These are phyloP conservation scores for Penicillium sp. DNA, from an alignment of 2,329 filamentous ascomycete genomes.

Conservation along the genomic window DNA sequence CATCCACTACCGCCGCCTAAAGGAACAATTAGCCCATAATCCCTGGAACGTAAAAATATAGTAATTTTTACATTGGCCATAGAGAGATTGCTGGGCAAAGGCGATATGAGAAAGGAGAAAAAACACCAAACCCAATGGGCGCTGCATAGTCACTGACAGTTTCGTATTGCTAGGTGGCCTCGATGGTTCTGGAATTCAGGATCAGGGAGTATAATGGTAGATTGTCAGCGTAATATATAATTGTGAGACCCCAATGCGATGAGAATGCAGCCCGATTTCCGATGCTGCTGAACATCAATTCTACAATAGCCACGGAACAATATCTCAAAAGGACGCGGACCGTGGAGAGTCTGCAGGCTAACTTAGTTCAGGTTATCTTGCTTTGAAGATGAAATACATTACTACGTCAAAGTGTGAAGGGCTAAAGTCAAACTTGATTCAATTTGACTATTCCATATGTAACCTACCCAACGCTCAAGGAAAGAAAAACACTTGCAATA, in stretches of 20 bases:
- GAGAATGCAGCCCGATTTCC: background rate
- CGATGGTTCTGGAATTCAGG: background rate
- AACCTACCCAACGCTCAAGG: background rate
- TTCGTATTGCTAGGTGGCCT: background rate
- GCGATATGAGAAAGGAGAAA: conserved; percentile 1
- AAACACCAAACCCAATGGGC: background rate
- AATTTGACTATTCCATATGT: background rate
- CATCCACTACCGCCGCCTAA: conserved; percentile 11
- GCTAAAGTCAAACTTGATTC: too few species aligned
- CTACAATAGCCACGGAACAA: conserved; percentile 8
- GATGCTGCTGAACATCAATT: background rate
- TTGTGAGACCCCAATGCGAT: background rate
- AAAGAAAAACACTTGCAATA: background rate
- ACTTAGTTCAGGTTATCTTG: background rate
- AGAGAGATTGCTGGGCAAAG: conserved; percentile 6
- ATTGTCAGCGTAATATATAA: background rate
- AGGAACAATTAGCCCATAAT: background rate
- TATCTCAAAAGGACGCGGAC: conserved; percentile 13
- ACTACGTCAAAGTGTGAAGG: background rate
- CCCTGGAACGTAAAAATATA: too few species aligned
- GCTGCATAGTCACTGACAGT: background rate
- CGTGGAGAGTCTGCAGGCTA: background rate
- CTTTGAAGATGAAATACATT: background rate
- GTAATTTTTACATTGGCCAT: conserved; percentile 5
- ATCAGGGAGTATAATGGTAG: background rate